phyloP scores from a whole-genome alignment of 768 basidiomycete species.

The Arthromyces matolae region DNA sequence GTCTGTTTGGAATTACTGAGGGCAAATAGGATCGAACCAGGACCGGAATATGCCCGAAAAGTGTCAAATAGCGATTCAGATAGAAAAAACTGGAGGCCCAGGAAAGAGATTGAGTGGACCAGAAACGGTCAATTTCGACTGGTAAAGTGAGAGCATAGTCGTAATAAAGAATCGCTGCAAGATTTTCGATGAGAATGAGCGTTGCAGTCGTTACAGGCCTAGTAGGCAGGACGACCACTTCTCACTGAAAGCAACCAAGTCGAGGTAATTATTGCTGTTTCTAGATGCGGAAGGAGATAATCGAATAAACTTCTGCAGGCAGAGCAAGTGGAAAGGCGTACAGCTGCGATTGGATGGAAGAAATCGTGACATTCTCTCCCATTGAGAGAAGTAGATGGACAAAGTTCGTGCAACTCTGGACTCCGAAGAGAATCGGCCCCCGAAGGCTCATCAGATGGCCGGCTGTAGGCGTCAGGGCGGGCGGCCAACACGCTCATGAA shows the following conservation, averaged over 20 bases:
- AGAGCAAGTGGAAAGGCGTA: neutral
- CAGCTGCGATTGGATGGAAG: conserved; percentile 15
- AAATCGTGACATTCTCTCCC: conserved; percentile 1
- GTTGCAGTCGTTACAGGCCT: neutral
- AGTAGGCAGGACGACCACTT: too few species aligned
- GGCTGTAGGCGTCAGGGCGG: too few species aligned
- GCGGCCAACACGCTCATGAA: too few species aligned
- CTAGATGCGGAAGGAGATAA: too few species aligned
- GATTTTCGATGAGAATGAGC: neutral
- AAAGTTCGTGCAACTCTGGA: neutral
- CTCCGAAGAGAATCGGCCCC: too few species aligned
- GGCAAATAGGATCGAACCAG: conserved; percentile 31
- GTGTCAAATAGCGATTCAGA: conserved; percentile 39
- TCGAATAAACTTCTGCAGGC: neutral
- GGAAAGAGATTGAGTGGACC: conserved; percentile 30
- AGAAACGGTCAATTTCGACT: conserved; percentile 42
- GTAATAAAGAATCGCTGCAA: conserved; percentile 39
- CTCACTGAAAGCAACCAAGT: conserved; percentile 17
- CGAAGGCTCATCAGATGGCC: too few species aligned
- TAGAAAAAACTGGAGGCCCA: conserved; percentile 39
- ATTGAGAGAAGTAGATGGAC: neutral
- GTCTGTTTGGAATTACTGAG: conserved; percentile 19
- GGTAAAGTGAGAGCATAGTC: conserved; percentile 47
- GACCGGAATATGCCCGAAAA: conserved; percentile 37
- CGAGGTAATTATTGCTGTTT: conserved; percentile 7